Conservation (phyloP, 768 basidiomycete genomes). For the Pulveroboletus frians region DNA sequence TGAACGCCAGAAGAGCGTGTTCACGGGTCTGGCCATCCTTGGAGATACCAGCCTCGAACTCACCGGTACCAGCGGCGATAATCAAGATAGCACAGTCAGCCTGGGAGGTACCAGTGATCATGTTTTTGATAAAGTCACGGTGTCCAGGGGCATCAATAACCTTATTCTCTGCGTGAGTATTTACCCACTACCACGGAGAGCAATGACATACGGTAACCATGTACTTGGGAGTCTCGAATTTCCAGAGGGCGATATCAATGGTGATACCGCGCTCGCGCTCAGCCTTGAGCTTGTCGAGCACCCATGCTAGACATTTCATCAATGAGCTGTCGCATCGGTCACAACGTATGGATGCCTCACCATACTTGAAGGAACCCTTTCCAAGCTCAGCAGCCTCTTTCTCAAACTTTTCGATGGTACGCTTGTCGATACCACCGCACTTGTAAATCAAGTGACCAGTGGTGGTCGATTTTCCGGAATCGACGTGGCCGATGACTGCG, state of each 20-base stretch:
- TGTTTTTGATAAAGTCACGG: conserved; percentile 99
- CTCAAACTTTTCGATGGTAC: conserved; percentile 99
- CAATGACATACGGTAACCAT: conserved; percentile 72
- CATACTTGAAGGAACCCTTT: conserved; percentile 98
- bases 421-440: conserved; percentile 99
- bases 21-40: conserved; percentile 99
- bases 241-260: conserved; percentile 99
- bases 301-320: conserved; percentile 71
- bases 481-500: conserved; percentile 96
- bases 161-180: conserved; percentile 35
- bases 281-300: conserved; percentile 99
- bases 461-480: conserved; percentile 99
- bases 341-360: conserved; percentile 42
- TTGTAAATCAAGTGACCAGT: conserved; percentile 99
- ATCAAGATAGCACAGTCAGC: conserved; percentile 99
- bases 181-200: neutral
- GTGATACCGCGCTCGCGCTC: conserved; percentile 99
- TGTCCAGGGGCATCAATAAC: conserved; percentile 99
- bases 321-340: conserved; percentile 17
- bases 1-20: conserved; percentile 99
- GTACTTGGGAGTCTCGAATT: conserved; percentile 99
- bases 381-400: conserved; percentile 99
- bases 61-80: conserved; percentile 98
- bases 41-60: conserved; percentile 99
- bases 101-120: conserved; percentile 99